phyloP scores from a whole-genome alignment of 2,329 filamentous ascomycete species.

The Clonostachys byssicola region DNA sequence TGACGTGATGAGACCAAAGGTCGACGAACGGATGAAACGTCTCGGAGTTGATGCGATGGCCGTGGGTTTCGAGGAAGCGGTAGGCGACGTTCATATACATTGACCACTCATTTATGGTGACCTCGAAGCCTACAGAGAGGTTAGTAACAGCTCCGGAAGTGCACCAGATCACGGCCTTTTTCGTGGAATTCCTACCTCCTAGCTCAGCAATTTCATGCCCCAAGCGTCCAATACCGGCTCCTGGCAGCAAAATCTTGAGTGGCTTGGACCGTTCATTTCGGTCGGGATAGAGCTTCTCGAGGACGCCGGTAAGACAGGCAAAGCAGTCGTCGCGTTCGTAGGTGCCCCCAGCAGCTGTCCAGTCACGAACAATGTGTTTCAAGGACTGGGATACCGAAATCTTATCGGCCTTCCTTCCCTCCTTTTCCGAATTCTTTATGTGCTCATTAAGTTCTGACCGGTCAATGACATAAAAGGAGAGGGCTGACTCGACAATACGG shows the following conservation, averaged over 20 bases:
- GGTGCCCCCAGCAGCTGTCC: constrained; percentile 38
- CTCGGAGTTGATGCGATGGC: constrained; percentile 11
- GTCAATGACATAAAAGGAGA: constrained; percentile 39
- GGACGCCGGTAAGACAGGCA: constrained; percentile 24
- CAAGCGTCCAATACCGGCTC: constrained; percentile 46
- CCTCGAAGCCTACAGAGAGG: constrained; percentile 33
- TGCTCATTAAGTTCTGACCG: constrained; percentile 38
- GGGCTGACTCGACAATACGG: constrained; percentile 35
- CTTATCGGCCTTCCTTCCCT: constrained; percentile 33
- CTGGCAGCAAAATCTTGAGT: constrained; percentile 42
- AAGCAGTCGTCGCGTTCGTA: constrained; percentile 40
- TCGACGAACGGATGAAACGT: constrained; percentile 48
- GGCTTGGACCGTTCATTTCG: constrained; percentile 2
- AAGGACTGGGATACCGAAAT: constrained; percentile 46
- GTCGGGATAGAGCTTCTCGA: constrained; percentile 23
- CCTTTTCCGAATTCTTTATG: constrained; percentile 27
- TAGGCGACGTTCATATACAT: constrained; percentile 53
- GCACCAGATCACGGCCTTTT: neutral
- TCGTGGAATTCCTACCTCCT: constrained; percentile 16
- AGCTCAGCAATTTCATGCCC: constrained; percentile 44
- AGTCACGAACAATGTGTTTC: constrained; percentile 55
- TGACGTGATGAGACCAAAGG: constrained; percentile 50
- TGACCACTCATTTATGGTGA: constrained; percentile 54
- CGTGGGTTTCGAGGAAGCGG: constrained; percentile 35
- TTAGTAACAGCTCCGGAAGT: neutral